Percentiles rank a stretch among this genome's conserved stretches.
Evolutionary conservation across 1,284 basidiomycete species (phyloP).

Genomic region (Vanrija pseudolonga): DNA sequence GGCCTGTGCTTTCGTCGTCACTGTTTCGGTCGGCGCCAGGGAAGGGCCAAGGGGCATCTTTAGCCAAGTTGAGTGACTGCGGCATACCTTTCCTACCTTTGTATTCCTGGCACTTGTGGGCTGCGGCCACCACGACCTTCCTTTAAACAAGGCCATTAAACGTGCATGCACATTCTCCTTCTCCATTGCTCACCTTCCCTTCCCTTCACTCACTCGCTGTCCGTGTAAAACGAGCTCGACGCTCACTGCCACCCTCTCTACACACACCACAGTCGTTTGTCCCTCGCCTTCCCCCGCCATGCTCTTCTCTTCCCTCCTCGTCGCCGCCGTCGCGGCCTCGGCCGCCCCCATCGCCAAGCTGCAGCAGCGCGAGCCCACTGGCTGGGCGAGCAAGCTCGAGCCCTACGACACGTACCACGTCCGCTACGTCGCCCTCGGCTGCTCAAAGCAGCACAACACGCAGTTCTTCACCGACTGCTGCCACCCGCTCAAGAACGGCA

Average conservation of each 20-base stretch:
- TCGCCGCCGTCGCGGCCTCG: slow-evolving; percentile 57
- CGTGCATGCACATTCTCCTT: not conserved
- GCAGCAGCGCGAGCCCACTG: slow-evolving; percentile 51
- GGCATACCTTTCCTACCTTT: too few relatives aligned
- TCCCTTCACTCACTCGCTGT: not conserved
- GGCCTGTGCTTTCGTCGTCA: too few relatives aligned
- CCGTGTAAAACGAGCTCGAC: slow-evolving; percentile 9
- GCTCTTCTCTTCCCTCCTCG: slow-evolving; percentile 49
- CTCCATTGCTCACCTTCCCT: not conserved
- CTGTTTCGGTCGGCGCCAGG: too few relatives aligned
- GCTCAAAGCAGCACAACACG: slow-evolving; percentile 60
- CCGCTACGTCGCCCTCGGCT: slow-evolving; percentile 59
- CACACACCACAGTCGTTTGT: slow-evolving; percentile 14
- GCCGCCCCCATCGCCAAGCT: slow-evolving; percentile 50
- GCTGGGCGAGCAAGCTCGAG: slow-evolving; percentile 47
- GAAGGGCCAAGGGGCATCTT: too few relatives aligned
- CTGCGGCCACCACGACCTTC: too few relatives aligned
- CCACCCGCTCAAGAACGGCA: slow-evolving; percentile 54
- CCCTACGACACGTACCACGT: slow-evolving; percentile 63
- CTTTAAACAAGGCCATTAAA: too few relatives aligned
- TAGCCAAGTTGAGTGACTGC: too few relatives aligned
- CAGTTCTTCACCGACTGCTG: slow-evolving; percentile 60
- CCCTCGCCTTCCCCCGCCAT: slow-evolving; percentile 16
- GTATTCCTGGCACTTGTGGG: too few relatives aligned
- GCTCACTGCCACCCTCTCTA: slow-evolving; percentile 10